Conservation (phyloP, 257 asterid genomes). For the Vinca minor region DNA sequence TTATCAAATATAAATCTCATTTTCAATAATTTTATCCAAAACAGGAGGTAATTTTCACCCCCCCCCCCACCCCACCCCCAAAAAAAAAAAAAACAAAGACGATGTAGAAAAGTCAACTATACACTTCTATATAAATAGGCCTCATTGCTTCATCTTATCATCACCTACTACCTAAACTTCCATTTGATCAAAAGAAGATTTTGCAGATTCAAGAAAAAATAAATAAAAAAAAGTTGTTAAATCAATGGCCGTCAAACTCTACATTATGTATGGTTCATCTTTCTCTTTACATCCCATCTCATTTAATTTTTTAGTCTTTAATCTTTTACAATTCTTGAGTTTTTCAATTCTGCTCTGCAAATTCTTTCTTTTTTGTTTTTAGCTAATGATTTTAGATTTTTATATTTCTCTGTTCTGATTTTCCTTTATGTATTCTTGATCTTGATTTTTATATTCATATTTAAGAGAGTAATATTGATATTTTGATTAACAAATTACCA, state of each 20-base stretch:
- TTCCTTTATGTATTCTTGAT: no score
- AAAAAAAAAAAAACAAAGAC: background rate
- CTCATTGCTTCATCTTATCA: background rate
- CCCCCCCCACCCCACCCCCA: no score
- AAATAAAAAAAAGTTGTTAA: background rate
- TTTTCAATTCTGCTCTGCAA: background rate
- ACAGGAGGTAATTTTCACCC: no score
- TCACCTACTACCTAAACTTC: background rate
- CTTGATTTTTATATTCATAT: no score
- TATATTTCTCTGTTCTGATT: no score
- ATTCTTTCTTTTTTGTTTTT: background rate
- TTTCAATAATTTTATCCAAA: no score
- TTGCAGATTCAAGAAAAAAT: background rate
- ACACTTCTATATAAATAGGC: background rate
- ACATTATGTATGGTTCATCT: conserved; percentile 47
- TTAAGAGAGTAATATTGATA: no score
- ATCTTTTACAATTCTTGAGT: background rate
- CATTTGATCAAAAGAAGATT: background rate
- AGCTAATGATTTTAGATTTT: no score
- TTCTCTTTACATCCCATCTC: background rate
- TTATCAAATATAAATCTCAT: no score
- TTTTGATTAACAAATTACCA: no score
- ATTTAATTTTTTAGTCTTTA: background rate
- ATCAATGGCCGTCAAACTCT: conserved; percentile 50
- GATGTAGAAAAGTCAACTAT: no score